Conservation (phyloP, 179 eudicot genomes). For the Silene vulgaris region DNA sequence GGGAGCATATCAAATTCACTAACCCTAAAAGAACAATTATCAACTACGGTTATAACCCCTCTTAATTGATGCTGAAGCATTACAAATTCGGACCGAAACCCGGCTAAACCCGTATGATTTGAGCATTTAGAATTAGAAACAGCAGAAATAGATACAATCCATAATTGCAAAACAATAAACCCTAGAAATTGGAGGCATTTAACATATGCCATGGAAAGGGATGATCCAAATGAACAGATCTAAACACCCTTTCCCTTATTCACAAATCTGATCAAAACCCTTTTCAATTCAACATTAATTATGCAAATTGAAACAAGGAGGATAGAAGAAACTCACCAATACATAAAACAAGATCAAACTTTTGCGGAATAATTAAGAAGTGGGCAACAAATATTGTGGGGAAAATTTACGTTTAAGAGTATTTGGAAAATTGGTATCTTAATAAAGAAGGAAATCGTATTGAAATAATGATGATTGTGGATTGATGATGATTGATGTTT, state of each 20-base stretch:
- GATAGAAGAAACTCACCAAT: conserved; percentile 10
- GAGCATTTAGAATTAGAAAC: conserved; percentile 41
- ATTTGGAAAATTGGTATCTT: conserved; percentile 10
- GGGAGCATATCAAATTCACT: conserved; percentile 73
- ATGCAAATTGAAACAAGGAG: neutral
- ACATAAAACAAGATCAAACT: conserved; percentile 2
- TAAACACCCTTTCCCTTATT: conserved; percentile 24
- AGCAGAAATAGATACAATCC: conserved; percentile 9
- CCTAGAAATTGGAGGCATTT: conserved; percentile 13
- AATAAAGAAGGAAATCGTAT: conserved; percentile 9
- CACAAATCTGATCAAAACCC: conserved; percentile 20
- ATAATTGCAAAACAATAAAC: conserved; percentile 25
- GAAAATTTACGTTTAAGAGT: neutral
- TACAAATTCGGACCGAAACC: conserved; percentile 50
- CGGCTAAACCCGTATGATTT: conserved; percentile 39
- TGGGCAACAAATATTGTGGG: conserved; percentile 1
- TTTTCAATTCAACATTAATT: conserved; percentile 25
- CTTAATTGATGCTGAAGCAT: conserved; percentile 90
- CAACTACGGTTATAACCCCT: conserved; percentile 54
- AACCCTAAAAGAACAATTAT: conserved; percentile 80
- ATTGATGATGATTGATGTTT: neutral
- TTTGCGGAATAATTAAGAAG: neutral
- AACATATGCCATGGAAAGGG: conserved; percentile 32
- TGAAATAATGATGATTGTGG: too few species aligned
- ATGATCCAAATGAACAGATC: conserved; percentile 22